These are phyloP conservation scores for Mortierella sp. DNA, from an alignment of 371 early-diverging fungal species.

Conservation along the genomic window DNA sequence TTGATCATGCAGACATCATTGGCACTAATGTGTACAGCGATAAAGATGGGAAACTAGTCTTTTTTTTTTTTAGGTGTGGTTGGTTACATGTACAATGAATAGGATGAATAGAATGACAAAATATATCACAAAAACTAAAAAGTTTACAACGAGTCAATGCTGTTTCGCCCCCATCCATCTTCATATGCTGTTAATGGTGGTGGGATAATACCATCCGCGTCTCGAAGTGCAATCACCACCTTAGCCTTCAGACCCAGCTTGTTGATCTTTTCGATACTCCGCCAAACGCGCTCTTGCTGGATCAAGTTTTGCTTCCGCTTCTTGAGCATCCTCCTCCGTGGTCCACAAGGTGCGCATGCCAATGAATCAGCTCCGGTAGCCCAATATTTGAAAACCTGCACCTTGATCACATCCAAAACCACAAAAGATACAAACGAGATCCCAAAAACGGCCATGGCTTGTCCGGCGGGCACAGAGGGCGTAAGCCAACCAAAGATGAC, in stretches of 20 bases:
- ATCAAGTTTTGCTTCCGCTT: slow-evolving; percentile 17
- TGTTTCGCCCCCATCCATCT: slow-evolving; percentile 28
- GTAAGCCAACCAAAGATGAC: slow-evolving; percentile 82
- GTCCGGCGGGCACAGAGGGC: slow-evolving; percentile 61
- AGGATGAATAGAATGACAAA: not conserved
- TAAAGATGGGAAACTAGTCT: not conserved
- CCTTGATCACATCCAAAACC: slow-evolving; percentile 89
- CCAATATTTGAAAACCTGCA: slow-evolving; percentile 83
- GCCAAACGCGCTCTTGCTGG: slow-evolving; percentile 39
- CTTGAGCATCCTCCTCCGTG: slow-evolving; percentile 30
- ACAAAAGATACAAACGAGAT: slow-evolving; percentile 80
- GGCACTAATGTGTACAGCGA: no score
- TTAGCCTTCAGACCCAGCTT: slow-evolving; percentile 29
- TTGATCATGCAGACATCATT: no score
- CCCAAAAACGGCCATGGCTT: slow-evolving; percentile 73
- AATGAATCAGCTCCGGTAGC: slow-evolving; percentile 27
- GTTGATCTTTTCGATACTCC: slow-evolving; percentile 22
- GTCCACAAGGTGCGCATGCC: slow-evolving; percentile 35
- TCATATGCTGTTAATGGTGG: slow-evolving; percentile 21
- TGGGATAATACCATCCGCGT: slow-evolving; percentile 26
- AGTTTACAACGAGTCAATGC: slow-evolving; percentile 22
- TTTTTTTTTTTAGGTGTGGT: not conserved
- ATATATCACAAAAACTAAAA: not conserved
- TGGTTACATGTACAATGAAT: not conserved
- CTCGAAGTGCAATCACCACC: slow-evolving; percentile 26